These are phyloP conservation scores for Millerago galiae DNA, from an alignment of 805 yeast species.

Conservation along the genomic window DNA sequence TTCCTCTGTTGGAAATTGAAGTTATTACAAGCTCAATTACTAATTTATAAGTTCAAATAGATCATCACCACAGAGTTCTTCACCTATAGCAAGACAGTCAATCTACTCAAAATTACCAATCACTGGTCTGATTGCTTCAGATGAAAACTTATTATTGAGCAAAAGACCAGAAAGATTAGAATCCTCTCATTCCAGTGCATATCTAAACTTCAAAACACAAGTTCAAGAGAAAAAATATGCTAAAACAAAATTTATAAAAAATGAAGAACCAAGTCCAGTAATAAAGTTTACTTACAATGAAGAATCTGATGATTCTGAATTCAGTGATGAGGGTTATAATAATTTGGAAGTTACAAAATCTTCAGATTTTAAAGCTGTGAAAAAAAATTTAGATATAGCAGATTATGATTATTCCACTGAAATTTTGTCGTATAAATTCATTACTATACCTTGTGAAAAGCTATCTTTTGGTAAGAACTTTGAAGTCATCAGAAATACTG, in stretches of 20 bases:
- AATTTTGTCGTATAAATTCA: background rate
- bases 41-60: background rate
- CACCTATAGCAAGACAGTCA: background rate
- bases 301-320: background rate
- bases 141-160: too few relatives aligned
- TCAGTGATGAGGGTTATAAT: background rate
- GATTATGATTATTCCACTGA: background rate
- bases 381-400: background rate
- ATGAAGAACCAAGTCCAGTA: too few relatives aligned
- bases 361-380: background rate
- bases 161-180: too few relatives aligned
- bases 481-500: background rate
- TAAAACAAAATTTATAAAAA: too few relatives aligned
- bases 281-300: background rate
- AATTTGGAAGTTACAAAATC: background rate
- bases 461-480: background rate
- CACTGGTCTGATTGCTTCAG: too few relatives aligned
- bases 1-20: too few relatives aligned
- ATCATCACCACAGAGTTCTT: background rate
- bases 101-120: too few relatives aligned
- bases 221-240: too few relatives aligned
- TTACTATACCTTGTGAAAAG: background rate
- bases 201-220: too few relatives aligned
- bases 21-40: background rate
- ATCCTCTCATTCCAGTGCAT: too few relatives aligned